A percentile compares a stretch with the other conserved stretches of the same genome.
Evolutionary conservation across 2,329 filamentous ascomycete genomes (phyloP).

Genomic region (Fusarium redolens): DNA sequence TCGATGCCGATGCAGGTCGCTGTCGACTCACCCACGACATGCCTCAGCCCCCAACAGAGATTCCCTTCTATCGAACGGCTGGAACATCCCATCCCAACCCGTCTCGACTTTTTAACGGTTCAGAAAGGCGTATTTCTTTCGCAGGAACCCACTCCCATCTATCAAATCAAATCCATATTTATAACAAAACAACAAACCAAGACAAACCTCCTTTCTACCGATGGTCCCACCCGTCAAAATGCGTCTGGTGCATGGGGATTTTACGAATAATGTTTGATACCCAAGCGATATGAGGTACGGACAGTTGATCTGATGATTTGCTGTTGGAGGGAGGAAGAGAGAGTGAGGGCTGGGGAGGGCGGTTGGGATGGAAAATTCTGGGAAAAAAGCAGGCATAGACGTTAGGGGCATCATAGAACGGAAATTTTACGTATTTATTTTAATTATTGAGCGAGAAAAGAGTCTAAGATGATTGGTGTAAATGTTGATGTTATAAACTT

Average conservation of each 20-base stretch:
- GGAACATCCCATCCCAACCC: not conserved
- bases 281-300: constrained; percentile 29
- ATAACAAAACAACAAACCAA: constrained; percentile 33
- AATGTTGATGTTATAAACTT: too few relatives aligned
- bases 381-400: constrained; percentile 33
- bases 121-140: not conserved
- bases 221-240: constrained; percentile 24
- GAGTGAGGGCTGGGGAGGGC: not conserved
- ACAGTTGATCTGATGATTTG: constrained; percentile 10
- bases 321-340: not conserved
- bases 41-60: not conserved
- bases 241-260: constrained; percentile 37
- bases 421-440: constrained; percentile 36
- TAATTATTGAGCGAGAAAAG: constrained; percentile 19
- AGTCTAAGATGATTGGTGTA: not conserved
- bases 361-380: constrained; percentile 5
- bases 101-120: constrained; percentile 7
- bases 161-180: not conserved
- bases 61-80: constrained; percentile 24
- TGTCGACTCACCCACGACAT: not conserved
- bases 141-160: constrained; percentile 13
- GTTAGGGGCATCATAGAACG: constrained; percentile 37
- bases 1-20: not conserved
- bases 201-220: constrained; percentile 33
- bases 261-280: constrained; percentile 43